phyloP scores from a whole-genome alignment of 495 filamentous ascomycete genomes.

The Endocarpon pusillum region DNA sequence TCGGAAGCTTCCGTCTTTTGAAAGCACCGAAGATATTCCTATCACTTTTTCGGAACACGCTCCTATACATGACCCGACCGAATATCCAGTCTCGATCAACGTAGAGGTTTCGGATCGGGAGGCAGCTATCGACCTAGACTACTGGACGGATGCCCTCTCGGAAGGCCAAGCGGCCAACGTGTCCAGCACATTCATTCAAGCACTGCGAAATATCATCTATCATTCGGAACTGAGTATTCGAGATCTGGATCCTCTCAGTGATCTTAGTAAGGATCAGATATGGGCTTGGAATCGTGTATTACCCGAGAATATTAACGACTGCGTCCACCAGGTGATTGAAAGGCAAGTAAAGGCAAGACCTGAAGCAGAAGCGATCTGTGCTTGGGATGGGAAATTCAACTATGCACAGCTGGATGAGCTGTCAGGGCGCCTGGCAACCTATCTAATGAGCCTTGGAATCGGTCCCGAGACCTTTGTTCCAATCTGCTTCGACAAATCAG shows the following conservation, averaged over 20 bases:
- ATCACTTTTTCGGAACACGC: slow-evolving; percentile 24
- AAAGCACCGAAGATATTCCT: slow-evolving; percentile 10
- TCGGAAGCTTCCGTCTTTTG: slow-evolving; percentile 18
- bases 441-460: slow-evolving; percentile 24
- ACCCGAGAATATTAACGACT: slow-evolving; percentile 19
- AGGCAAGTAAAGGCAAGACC: slow-evolving; percentile 22
- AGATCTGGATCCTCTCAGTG: slow-evolving; percentile 22
- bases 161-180: slow-evolving; percentile 34
- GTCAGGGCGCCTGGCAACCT: slow-evolving; percentile 27
- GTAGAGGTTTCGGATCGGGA: slow-evolving; percentile 30
- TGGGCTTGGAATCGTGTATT: slow-evolving; percentile 26
- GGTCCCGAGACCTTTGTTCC: slow-evolving; percentile 21
- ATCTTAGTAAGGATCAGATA: slow-evolving; percentile 22
- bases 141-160: slow-evolving; percentile 36
- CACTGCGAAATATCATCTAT: slow-evolving; percentile 25
- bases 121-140: slow-evolving; percentile 34
- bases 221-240: slow-evolving; percentile 15
- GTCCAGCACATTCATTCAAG: slow-evolving; percentile 28
- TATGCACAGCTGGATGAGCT: slow-evolving; percentile 32
- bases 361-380: slow-evolving; percentile 21
- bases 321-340: slow-evolving; percentile 26
- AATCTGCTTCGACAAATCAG: slow-evolving; percentile 23
- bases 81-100: slow-evolving; percentile 37
- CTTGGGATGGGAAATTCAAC: slow-evolving; percentile 33
- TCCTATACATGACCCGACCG: slow-evolving; percentile 36